Conservation (phyloP, 2,329 filamentous ascomycete genomes). For the Apiospora saccharicola region DNA sequence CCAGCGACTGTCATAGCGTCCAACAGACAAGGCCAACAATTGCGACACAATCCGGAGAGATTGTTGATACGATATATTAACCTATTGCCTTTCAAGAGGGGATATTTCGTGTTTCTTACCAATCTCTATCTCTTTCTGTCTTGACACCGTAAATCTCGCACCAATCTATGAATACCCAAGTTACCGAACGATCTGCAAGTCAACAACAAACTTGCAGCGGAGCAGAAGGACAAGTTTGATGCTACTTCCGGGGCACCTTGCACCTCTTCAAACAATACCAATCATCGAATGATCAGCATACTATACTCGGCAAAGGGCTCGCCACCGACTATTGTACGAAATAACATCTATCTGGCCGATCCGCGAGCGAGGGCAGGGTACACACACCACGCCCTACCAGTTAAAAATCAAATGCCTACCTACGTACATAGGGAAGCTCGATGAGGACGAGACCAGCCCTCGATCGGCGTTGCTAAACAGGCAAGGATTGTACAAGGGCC, state of each 20-base stretch:
- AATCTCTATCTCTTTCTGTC: neutral
- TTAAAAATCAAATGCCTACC: neutral
- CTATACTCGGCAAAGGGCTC: neutral
- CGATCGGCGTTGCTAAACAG: slow-evolving; percentile 13
- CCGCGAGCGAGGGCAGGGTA: neutral
- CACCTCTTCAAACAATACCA: neutral
- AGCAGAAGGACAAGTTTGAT: neutral
- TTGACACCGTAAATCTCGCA: neutral
- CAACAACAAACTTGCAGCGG: neutral
- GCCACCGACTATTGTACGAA: neutral
- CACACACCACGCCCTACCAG: neutral
- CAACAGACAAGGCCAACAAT: neutral
- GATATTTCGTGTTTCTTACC: neutral
- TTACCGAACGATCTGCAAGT: neutral
- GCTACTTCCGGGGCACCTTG: neutral
- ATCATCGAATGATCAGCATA: neutral
- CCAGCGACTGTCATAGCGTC: slow-evolving; percentile 14
- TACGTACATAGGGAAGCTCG: neutral
- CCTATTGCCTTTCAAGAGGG: neutral
- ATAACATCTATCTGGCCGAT: neutral
- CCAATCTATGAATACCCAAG: neutral
- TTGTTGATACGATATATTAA: neutral
- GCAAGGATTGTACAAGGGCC: slow-evolving; percentile 14
- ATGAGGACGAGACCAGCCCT: slow-evolving; percentile 3
- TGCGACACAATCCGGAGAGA: neutral